Percentiles rank a stretch among this genome's conserved stretches.
phyloP scores from a whole-genome alignment of 2,329 filamentous ascomycete genomes.

The Botryotinia convoluta region DNA sequence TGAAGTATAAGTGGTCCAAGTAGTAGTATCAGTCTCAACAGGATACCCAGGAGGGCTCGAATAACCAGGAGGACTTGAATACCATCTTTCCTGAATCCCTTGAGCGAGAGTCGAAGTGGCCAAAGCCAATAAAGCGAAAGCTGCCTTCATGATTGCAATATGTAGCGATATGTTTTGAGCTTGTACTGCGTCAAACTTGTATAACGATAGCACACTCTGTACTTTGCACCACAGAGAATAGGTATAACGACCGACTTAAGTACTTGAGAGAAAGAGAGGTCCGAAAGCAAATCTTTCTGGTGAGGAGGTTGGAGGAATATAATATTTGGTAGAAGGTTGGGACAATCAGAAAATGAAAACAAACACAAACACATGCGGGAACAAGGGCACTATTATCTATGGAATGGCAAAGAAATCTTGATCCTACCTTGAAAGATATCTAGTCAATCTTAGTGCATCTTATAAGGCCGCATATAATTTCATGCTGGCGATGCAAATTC shows the following conservation, averaged over 20 bases:
- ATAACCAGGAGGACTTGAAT: constrained; percentile 11
- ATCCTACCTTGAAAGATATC: neutral
- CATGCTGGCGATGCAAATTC: constrained; percentile 13
- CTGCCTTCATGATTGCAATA: constrained; percentile 15
- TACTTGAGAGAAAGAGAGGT: neutral
- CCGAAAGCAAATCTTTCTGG: neutral
- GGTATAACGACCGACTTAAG: constrained; percentile 18
- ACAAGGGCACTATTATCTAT: constrained; percentile 4
- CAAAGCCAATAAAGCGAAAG: constrained; percentile 17
- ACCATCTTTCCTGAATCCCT: constrained; percentile 17
- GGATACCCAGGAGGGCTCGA: constrained; percentile 5
- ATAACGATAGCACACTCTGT: constrained; percentile 16
- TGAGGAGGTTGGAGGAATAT: constrained; percentile 15
- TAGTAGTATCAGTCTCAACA: constrained; percentile 13
- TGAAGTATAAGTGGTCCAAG: constrained; percentile 16
- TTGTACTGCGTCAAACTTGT: neutral
- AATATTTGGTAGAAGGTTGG: neutral
- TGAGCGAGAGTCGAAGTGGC: constrained; percentile 19
- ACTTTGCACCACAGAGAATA: constrained; percentile 11
- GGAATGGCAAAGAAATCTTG: constrained; percentile 7
- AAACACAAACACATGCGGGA: constrained; percentile 19
- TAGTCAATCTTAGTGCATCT: constrained; percentile 3
- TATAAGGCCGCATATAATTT: constrained; percentile 7
- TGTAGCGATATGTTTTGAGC: constrained; percentile 1
- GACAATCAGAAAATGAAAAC: constrained; percentile 1